Evolutionary conservation across 2,329 filamentous ascomycete genomes (phyloP), one percentile per base, ranked within the genome.

Genomic region (Aspergillus thermomutatus): DNA sequence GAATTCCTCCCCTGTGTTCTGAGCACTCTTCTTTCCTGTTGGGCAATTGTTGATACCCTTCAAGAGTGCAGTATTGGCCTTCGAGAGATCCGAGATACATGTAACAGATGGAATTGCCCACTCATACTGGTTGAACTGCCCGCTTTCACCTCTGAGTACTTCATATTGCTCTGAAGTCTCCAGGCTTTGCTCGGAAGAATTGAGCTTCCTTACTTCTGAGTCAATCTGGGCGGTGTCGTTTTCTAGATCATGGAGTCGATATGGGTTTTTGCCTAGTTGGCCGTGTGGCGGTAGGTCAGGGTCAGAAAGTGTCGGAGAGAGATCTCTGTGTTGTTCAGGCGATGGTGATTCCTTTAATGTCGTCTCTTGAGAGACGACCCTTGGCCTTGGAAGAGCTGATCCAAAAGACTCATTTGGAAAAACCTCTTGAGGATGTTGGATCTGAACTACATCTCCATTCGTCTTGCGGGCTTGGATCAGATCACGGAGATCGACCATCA

Each of bases 231-330:
- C 3, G 5, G 1, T 1, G 1, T 46, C 43, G 2, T 46, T 23
- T 7, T 17, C 21, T 21, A 14, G 3, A 25, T 8, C 23, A 37
- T 37, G 6, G 14, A 17, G 5, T 14, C 6, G 23, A 23, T 17
- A 21, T 23, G 21, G 14, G 19, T 26, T 17, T 10, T 23, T 19
- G 9, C 25, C 5, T 11, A 10, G 49, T 6, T 28, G 47, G 5
- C 27, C 25, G 31, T 50, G 52, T 10, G 62, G 57, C 45, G 59
- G 62, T 7, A 69, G 65, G 37, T 63, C 65, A 3, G 65, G 61
- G 19, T 65, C 67, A 52, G 62, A 69, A 61, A 58, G 66, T 51
- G 52, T 68, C 47, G 52, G 63, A 49, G 57, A 70, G 28, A 50
- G 48, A 34, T 14, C 19, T 19, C 37, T 40, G 23, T 27, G 34